phyloP scores from a whole-genome alignment of 495 filamentous ascomycete species.

The Hypoxylon fuscum region DNA sequence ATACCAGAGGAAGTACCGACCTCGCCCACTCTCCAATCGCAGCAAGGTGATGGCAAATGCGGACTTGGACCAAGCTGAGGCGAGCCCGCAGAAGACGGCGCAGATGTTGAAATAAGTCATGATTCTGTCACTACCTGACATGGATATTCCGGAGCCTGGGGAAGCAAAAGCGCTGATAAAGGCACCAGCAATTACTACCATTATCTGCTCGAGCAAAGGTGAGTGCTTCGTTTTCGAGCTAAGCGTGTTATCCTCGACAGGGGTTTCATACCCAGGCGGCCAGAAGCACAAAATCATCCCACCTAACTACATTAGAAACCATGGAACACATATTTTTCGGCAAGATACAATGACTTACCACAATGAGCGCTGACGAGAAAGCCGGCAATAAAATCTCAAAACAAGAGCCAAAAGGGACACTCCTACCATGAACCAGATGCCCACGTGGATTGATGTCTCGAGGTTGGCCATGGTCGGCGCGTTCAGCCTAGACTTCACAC shows the following conservation, averaged over 20 bases:
- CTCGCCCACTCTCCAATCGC: constrained; percentile 24
- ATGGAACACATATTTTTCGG: background rate
- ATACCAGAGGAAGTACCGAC: constrained; percentile 24
- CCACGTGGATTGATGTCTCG: constrained; percentile 13
- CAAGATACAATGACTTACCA: background rate
- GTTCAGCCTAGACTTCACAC: background rate
- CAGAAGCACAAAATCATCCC: constrained; percentile 21
- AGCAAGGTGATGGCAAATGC: constrained; percentile 34
- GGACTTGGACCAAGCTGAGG: constrained; percentile 39
- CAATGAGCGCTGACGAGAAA: constrained; percentile 13
- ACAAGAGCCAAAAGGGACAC: constrained; percentile 18
- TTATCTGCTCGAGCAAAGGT: constrained; percentile 2
- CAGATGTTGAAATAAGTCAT: constrained; percentile 29
- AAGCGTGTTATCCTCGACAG: too few relatives aligned
- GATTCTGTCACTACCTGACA: constrained; percentile 6
- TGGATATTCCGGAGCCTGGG: constrained; percentile 7
- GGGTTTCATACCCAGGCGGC: constrained; percentile 12
- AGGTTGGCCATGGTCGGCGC: constrained; percentile 7
- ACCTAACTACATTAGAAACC: constrained; percentile 7
- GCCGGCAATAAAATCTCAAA: constrained; percentile 11
- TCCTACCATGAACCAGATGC: constrained; percentile 21
- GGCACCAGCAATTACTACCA: constrained; percentile 9
- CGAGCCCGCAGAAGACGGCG: constrained; percentile 27
- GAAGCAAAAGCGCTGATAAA: constrained; percentile 25
- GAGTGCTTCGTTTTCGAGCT: background rate